Base-by-base conservation (phyloP, 371 early-diverging fungal species). In the Apophysomyces trapeziformis region DNA sequence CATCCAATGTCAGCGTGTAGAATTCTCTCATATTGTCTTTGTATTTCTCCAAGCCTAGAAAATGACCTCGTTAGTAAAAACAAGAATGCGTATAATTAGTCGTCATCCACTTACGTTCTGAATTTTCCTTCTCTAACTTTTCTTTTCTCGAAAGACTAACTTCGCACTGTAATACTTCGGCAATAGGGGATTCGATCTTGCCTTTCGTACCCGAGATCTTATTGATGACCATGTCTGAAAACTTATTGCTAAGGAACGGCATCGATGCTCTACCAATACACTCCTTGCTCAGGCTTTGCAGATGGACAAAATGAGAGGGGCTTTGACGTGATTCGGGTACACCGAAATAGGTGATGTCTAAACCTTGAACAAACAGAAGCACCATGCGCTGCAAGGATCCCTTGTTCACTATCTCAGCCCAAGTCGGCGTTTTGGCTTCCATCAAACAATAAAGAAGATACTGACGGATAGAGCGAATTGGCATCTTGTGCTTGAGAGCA, bases 1-100 rank as follows among this genome's bases (percentile, higher is more conserved):
- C 77, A 5, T 84, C 78, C 21, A 78, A 63, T 1, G 82, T 72
- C 68, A 89, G 58, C 11, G 86, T 57, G 63, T 84, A 86, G 59
- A 71, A 77, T 45, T 83, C 85, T 44, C 81, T 70, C 71, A 79
- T 78, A 26, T 78, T 70, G 16, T 72, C 58, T 58, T 72, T 67
- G 50, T 64, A 69, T 45, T 67, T 38, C 41, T 68, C 50, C 4
- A 66, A 6, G 7, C 57, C 74, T 70, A 57, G 1, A 41, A 4
- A 8, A 41, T 1, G 32, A 3, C 3, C 32, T 41, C 36, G 8
- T 4, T 13, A 60, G 1, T 35, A 11, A 60, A 35, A 2, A 37
- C 0, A 12, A 0, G 14, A 13, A 32, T n/a, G 14, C 36, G 9
- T 37, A 26, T 41, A 11, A 41, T 8, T 41, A 8, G 0, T 32